Conservation (phyloP, 31 red algal genomes). For the Odonthalia washingtoniensis region DNA sequence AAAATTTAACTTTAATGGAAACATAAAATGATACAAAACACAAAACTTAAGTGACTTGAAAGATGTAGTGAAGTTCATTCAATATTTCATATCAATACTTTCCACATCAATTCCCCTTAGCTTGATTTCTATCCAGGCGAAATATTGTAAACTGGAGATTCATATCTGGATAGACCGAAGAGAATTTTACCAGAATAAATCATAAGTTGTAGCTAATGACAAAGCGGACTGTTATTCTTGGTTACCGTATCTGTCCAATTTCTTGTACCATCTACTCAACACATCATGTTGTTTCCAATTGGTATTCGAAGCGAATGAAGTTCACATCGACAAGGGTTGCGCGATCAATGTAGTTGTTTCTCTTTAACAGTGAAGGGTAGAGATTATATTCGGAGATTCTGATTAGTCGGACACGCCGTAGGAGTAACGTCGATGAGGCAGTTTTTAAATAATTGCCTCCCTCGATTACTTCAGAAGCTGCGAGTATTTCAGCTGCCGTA, state of each 20-base stretch:
- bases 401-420: not conserved
- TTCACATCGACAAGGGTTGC: not conserved
- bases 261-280: not conserved
- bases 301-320: not conserved
- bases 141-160: not conserved
- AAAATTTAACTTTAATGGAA: no score
- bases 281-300: not conserved
- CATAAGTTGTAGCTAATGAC: not conserved
- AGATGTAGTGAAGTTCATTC: no score
- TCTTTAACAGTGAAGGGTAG: not conserved
- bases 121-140: not conserved
- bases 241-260: not conserved
- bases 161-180: not conserved
- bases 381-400: not conserved
- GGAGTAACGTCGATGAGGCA: not conserved
- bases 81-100: no score
- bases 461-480: slow-evolving; percentile 15
- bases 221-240: not conserved
- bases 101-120: no score
- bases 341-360: not conserved
- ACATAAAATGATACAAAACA: no score
- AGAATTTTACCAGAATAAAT: not conserved
- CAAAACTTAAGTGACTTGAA: no score
- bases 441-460: slow-evolving; percentile 1
- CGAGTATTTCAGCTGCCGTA: slow-evolving; percentile 10